These are phyloP conservation scores for Trichophyton simii DNA, from an alignment of 2,329 filamentous ascomycete genomes.

Conservation along the genomic window DNA sequence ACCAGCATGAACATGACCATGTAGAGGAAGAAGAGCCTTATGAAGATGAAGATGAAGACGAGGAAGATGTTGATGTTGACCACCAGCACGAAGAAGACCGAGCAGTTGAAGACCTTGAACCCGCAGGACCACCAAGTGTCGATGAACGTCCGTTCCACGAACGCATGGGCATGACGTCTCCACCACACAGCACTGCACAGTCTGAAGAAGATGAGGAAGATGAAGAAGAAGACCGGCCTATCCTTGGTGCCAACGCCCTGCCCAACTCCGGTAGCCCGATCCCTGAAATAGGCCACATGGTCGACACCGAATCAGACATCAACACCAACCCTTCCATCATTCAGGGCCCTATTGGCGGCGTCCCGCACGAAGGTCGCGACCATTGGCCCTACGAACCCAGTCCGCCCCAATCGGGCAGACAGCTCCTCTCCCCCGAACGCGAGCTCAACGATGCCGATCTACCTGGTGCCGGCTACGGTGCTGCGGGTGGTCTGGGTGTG, in stretches of 20 bases:
- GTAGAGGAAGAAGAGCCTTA: slow-evolving; percentile 33
- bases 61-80: slow-evolving; percentile 17
- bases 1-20: slow-evolving; percentile 4
- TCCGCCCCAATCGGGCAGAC: slow-evolving; percentile 32
- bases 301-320: slow-evolving; percentile 47
- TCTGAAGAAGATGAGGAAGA: slow-evolving; percentile 20
- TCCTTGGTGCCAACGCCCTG: slow-evolving; percentile 56
- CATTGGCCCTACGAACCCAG: slow-evolving; percentile 47
- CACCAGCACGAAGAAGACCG: slow-evolving; percentile 23
- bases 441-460: slow-evolving; percentile 16
- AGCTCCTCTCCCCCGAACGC: slow-evolving; percentile 21
- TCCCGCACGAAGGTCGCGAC: slow-evolving; percentile 36
- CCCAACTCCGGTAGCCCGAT: slow-evolving; percentile 58
- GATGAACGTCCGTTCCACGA: slow-evolving; percentile 30
- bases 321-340: slow-evolving; percentile 78
- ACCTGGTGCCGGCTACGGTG: not conserved
- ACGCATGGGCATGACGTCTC: slow-evolving; percentile 36
- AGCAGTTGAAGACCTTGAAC: slow-evolving; percentile 31
- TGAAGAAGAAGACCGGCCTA: slow-evolving; percentile 31
- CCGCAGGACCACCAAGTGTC: slow-evolving; percentile 25
- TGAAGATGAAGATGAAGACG: slow-evolving; percentile 32
- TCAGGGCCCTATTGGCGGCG: slow-evolving; percentile 55
- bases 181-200: slow-evolving; percentile 42
- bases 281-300: slow-evolving; percentile 60
- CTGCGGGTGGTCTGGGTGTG: slow-evolving; percentile 6